phyloP scores from a whole-genome alignment of 805 yeast genomes.

The Kuraishia ogatae region DNA sequence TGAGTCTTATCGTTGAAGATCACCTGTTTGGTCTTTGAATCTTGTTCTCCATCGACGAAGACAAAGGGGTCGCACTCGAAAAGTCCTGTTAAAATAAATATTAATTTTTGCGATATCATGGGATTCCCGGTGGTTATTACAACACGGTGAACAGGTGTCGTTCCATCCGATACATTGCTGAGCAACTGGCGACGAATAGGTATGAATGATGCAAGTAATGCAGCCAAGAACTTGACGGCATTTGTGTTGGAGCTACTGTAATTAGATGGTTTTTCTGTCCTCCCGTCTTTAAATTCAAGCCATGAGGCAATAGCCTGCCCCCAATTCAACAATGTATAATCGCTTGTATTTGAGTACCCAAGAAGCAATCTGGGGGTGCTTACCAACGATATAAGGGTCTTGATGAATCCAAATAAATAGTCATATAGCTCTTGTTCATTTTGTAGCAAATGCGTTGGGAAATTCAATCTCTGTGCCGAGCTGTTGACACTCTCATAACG shows the following conservation, averaged over 20 bases:
- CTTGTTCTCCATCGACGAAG: constrained; percentile 3
- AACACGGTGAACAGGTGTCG: constrained; percentile 27
- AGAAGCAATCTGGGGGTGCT: constrained; percentile 40
- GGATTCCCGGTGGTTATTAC: constrained; percentile 51
- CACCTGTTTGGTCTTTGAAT: neutral
- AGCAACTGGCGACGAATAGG: constrained; percentile 29
- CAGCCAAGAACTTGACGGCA: constrained; percentile 31
- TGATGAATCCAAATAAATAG: constrained; percentile 27
- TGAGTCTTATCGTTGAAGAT: neutral
- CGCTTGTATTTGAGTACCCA: constrained; percentile 27
- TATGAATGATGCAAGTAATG: constrained; percentile 34
- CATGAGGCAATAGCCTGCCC: constrained; percentile 42
- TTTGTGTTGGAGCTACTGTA: constrained; percentile 1
- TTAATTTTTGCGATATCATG: constrained; percentile 43
- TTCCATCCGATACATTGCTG: constrained; percentile 21
- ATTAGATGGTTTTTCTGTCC: neutral
- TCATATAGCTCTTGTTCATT: constrained; percentile 33
- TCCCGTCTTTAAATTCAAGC: constrained; percentile 46
- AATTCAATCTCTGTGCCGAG: constrained; percentile 24
- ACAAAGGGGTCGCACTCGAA: constrained; percentile 26
- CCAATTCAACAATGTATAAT: constrained; percentile 37
- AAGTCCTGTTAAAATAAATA: constrained; percentile 43
- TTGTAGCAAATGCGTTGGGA: constrained; percentile 30
- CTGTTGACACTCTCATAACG: constrained; percentile 4
- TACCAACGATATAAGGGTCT: constrained; percentile 27